Evolutionary conservation across 306 rosid species (phyloP).

Genomic region (Vicia villosa): DNA sequence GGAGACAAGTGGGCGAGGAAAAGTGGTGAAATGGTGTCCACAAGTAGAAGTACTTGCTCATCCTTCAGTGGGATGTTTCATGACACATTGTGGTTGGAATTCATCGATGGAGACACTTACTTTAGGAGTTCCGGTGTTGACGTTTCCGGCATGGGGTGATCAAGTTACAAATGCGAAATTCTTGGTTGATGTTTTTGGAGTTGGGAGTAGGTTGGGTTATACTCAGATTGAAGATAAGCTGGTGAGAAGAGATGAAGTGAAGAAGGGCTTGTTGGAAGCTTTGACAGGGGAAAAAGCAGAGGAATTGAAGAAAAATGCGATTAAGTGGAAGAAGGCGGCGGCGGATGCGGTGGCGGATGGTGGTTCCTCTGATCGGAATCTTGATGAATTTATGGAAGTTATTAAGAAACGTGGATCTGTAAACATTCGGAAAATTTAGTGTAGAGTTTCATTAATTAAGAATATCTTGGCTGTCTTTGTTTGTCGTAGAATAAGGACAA

Average conservation of each 20-base stretch:
- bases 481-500: background rate
- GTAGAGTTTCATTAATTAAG: too few relatives aligned
- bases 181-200: conserved; percentile 59
- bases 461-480: background rate
- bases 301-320: conserved; percentile 48
- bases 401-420: conserved; percentile 13
- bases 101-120: conserved; percentile 62
- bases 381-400: conserved; percentile 50
- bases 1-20: conserved; percentile 48
- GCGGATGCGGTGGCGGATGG: conserved; percentile 53
- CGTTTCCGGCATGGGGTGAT: conserved; percentile 87
- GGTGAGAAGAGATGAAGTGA: conserved; percentile 52
- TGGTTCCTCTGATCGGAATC: conserved; percentile 57
- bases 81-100: conserved; percentile 86
- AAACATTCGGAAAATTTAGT: background rate
- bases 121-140: conserved; percentile 62
- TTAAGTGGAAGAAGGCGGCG: conserved; percentile 55
- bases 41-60: conserved; percentile 65
- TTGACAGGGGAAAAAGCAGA: conserved; percentile 52
- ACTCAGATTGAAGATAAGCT: conserved; percentile 38
- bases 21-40: conserved; percentile 65
- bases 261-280: conserved; percentile 53
- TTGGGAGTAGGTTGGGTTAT: conserved; percentile 51
- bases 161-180: conserved; percentile 72
- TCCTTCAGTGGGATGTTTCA: conserved; percentile 60